Conservation (phyloP, 1,139 yeast genomes). For the Saccharomyces pastorianus region DNA sequence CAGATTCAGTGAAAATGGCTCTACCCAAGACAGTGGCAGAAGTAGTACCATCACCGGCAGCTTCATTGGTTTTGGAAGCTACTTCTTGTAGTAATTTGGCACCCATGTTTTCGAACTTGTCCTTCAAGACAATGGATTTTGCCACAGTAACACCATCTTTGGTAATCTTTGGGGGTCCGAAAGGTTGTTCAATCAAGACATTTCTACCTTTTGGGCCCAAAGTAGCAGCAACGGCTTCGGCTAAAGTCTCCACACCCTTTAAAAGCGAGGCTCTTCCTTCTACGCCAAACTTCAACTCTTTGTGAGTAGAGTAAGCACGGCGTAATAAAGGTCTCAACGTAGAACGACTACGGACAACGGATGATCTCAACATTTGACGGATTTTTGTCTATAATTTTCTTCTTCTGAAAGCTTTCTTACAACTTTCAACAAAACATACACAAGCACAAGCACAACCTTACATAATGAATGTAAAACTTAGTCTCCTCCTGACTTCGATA, state of each 20-base stretch:
- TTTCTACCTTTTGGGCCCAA: conserved; percentile 98
- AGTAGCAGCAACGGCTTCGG: conserved; percentile 95
- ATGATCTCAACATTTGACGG: not conserved
- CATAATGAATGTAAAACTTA: not conserved
- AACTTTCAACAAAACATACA: not conserved
- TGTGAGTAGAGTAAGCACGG: conserved; percentile 56
- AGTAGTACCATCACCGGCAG: conserved; percentile 99
- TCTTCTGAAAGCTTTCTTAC: not conserved
- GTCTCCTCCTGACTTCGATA: not conserved
- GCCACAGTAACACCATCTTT: conserved; percentile 99
- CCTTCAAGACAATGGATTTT: conserved; percentile 72
- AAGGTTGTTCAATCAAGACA: conserved; percentile 92
- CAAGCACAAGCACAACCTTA: not conserved
- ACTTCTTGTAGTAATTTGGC: conserved; percentile 96
- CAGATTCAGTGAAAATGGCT: conserved; percentile 94
- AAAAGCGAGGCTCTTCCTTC: conserved; percentile 96
- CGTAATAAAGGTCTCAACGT: conserved; percentile 4
- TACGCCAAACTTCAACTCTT: conserved; percentile 95
- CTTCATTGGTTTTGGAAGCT: conserved; percentile 95
- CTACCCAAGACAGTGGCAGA: conserved; percentile 96
- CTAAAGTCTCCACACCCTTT: conserved; percentile 92
- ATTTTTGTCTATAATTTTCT: not conserved
- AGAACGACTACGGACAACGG: not conserved
- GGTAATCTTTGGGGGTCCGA: conserved; percentile 97
- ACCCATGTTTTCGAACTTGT: conserved; percentile 90